Conservation (phyloP, 768 basidiomycete genomes). For the Leccinellum rugosiceps region DNA sequence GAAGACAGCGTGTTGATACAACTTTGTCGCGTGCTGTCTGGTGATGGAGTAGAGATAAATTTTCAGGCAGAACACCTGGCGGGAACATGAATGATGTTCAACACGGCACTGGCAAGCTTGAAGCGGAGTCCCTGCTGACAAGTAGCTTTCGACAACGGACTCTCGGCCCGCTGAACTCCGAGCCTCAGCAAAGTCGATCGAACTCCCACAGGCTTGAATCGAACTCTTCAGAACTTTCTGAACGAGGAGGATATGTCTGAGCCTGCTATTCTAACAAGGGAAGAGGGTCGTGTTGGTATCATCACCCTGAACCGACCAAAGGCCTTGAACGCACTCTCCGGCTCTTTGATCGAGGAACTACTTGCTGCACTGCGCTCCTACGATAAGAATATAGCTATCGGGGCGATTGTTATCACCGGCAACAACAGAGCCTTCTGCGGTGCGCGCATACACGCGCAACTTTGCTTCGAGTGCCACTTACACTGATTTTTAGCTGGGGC, state of each 20-base stretch:
- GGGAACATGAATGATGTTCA: slow-evolving; percentile 16
- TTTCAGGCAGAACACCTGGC: slow-evolving; percentile 4
- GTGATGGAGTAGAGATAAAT: slow-evolving; percentile 39
- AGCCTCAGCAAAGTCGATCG: not conserved
- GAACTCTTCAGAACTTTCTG: not conserved
- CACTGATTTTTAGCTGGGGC: slow-evolving; percentile 60
- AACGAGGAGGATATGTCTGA: slow-evolving; percentile 19
- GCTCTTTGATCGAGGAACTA: slow-evolving; percentile 75
- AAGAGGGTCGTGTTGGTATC: slow-evolving; percentile 35
- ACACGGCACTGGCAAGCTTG: not conserved
- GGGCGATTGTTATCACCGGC: slow-evolving; percentile 90
- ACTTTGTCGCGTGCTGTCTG: slow-evolving; percentile 50
- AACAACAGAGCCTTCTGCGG: slow-evolving; percentile 72
- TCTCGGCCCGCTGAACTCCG: not conserved
- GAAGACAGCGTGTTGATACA: slow-evolving; percentile 37
- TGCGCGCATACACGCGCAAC: not conserved
- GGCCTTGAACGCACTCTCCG: slow-evolving; percentile 79
- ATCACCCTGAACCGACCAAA: slow-evolving; percentile 87
- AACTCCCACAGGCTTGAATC: not conserved
- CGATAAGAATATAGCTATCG: slow-evolving; percentile 65
- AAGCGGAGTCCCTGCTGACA: not conserved
- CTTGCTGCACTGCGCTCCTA: slow-evolving; percentile 68
- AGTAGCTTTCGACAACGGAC: not conserved
- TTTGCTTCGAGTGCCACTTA: not conserved
- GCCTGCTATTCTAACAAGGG: slow-evolving; percentile 19